A percentile compares a stretch with the other conserved stretches of the same genome.
These are phyloP conservation scores for Cucumis melo DNA, from an alignment of 306 rosid species.

Conservation along the genomic window DNA sequence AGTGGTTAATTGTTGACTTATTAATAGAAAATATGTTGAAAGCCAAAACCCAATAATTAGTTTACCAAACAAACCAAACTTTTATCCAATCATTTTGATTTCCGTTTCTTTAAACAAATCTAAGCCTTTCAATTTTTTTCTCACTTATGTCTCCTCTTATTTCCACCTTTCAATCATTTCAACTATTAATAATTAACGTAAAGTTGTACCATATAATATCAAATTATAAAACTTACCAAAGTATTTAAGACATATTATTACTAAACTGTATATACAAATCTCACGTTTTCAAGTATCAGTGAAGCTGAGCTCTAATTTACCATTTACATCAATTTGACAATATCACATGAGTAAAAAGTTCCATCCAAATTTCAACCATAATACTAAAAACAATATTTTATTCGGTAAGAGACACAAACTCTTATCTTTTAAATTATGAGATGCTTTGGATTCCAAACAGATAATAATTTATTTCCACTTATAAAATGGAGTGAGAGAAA, in stretches of 20 bases:
- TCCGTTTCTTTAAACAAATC: not conserved
- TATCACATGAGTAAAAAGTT: too few relatives aligned
- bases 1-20: not conserved
- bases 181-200: too few relatives aligned
- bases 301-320: too few relatives aligned
- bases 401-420: not conserved
- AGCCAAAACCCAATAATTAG: not conserved
- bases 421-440: not conserved
- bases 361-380: too few relatives aligned
- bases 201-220: too few relatives aligned
- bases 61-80: slow-evolving; percentile 1
- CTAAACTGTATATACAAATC: too few relatives aligned
- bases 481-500: not conserved
- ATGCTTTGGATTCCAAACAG: not conserved
- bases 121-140: not conserved
- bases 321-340: too few relatives aligned
- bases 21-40: not conserved
- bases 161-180: not conserved
- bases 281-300: too few relatives aligned
- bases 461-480: not conserved
- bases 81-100: not conserved
- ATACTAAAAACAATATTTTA: not conserved
- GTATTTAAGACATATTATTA: too few relatives aligned
- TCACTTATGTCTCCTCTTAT: not conserved
- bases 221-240: too few relatives aligned